Base-by-base conservation (phyloP, 2,329 filamentous ascomycete genomes). In the Aspergillus nomiae region DNA sequence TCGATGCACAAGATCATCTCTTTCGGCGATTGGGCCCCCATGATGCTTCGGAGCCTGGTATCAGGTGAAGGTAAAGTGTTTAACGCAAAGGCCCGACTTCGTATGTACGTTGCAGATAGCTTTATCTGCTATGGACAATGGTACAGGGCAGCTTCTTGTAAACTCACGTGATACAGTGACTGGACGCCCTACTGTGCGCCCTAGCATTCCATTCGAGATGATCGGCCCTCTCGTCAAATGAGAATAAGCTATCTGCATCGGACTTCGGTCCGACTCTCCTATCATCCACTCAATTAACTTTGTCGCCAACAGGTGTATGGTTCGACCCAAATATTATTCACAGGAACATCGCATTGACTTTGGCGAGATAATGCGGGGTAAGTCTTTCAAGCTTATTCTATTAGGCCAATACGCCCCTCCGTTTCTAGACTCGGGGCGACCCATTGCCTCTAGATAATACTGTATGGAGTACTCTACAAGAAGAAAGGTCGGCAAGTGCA, bases 1-100 rank as follows among this genome's bases (percentile, higher is more conserved):
- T 62, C 54, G 46, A 60, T 62, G 57, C 63, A 62, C 26, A 64
- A 56, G 56, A 64, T 62, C 28, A 64, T 61, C 16, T 61, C 53
- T 54, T 28, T 34, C 3, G 30, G 51, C 19, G 51, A 26, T 30
- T 54, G 51, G 30, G 9, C 51, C n/a, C 10, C 21, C 51, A 54
- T 54, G 6, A 14, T 36, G 19, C 19, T 26, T 11, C 24, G 4
- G 16, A 16, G 26, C 26, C 8, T 2, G 46, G 10, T 30, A 2
- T 6, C 24, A 19, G 26, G 8, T 30, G 5, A 4, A 4, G 8
- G 24, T 10, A 19, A 32, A 1, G 50, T 26, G 24, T 11, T 2
- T 9, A 10, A 10, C 3, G 8, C 16, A n/a, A 30, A 2, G n/a
- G 5, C 26, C 19, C 26, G 1, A 8, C 24, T 50, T 48, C 24